Evolutionary conservation across 352 stramenopile genomes (phyloP).

Genomic region (Phytophthora crassamura): DNA sequence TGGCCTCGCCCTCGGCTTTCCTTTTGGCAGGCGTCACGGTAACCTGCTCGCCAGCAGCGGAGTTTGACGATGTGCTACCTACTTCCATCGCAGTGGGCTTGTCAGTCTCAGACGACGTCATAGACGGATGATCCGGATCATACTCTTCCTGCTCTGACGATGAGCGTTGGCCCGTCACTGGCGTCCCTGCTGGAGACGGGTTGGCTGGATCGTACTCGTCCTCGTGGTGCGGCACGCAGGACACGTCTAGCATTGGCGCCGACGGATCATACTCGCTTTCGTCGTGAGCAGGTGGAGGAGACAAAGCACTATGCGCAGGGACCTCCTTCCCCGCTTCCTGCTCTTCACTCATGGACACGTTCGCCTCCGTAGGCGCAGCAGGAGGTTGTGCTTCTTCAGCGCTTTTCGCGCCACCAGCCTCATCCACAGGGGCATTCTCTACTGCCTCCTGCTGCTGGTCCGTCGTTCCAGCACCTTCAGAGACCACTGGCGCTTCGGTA

Average conservation of each 20-base stretch:
- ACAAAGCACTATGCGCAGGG: neutral
- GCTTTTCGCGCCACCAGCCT: neutral
- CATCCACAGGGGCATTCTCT: neutral
- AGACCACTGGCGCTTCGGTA: too few species aligned
- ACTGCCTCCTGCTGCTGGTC: neutral
- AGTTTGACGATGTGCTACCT: constrained; percentile 9
- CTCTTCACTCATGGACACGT: neutral
- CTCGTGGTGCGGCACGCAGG: constrained; percentile 34
- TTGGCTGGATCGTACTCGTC: constrained; percentile 54
- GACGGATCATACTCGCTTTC: constrained; percentile 36
- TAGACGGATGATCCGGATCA: constrained; percentile 48
- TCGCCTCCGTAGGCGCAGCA: neutral
- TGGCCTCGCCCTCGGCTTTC: constrained; percentile 24
- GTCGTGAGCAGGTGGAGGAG: constrained; percentile 14
- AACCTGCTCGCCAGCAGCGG: neutral
- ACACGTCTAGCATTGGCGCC: neutral
- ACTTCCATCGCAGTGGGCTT: constrained; percentile 31
- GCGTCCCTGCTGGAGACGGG: constrained; percentile 31
- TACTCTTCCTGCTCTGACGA: constrained; percentile 43
- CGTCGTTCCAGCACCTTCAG: too few species aligned
- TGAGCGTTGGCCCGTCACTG: constrained; percentile 13
- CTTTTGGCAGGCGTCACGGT: constrained; percentile 31
- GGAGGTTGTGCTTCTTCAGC: neutral
- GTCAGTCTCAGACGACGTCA: constrained; percentile 17
- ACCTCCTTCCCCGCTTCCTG: constrained; percentile 3